Evolutionary conservation across 202 grass and related monocot genomes (phyloP), one percentile per base, ranked within the genome.

Genomic region (Tripidium arundinaceum): DNA sequence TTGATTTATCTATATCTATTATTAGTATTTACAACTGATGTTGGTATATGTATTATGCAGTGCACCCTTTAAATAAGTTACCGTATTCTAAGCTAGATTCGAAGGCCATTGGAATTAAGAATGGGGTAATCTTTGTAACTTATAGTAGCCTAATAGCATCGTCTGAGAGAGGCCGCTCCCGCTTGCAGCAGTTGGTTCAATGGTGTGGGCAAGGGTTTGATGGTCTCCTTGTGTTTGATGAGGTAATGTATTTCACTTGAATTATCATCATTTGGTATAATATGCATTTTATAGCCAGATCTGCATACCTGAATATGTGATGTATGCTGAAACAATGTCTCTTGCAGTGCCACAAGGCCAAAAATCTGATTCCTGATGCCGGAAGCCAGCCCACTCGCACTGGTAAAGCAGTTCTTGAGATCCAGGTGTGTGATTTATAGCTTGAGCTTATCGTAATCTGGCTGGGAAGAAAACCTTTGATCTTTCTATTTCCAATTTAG

Each of bases 111-210:
- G 96, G 96, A 59, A 91, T 99, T 83, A 99, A 91, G 83, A 77
- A 87, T 89, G 96, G 96, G 38, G 92, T 99, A 38, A 88, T 99
- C 81, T 99, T 99, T 87, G 88, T 95, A 72, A 99, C 96, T 66
- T 99, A 99, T 68, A 99, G 96, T 71, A 99, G 96, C 80, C 87
- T 99, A 86, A 99, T 99, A 85, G 96, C 96, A 64, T 90, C 92
- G 11, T 99, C 96, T 18, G 96, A 99, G 81, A 93, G 77, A 93
- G 96, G 96, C 24, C 88, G 96, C 81, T 96, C 96, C 80, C 96
- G 96, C 73, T 87, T 99, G 77, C 90, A 93, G 87, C 96, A 99
- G 77, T 76, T 99, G 83, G 87, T 99, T 76, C 96, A 99, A 70
- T 99, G 96, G 96, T 99, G 90, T 78, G 90, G 96, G 39, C 66